Evolutionary conservation across 2,329 filamentous ascomycete genomes (phyloP).

Genomic region (Tothia fuscella): DNA sequence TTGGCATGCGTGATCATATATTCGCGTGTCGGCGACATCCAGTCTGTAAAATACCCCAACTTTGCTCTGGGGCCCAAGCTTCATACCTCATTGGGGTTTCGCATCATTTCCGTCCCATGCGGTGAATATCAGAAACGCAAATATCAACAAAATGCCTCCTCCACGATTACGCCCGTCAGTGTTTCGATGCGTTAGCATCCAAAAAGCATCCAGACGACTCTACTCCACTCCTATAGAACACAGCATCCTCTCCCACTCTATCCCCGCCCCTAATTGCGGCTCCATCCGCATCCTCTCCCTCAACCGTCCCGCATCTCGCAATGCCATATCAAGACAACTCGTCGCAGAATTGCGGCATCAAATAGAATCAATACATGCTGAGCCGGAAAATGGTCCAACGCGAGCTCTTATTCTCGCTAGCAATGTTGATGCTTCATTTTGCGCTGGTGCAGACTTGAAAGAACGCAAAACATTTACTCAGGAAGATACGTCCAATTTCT

Average conservation of each 20-base stretch:
- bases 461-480: constrained; percentile 62
- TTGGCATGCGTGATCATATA: no score
- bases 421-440: constrained; percentile 78
- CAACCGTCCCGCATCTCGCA: constrained; percentile 73
- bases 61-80: no score
- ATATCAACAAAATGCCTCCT: no score
- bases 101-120: no score
- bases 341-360: constrained; percentile 60
- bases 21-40: no score
- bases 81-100: no score
- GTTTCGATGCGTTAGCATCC: no score
- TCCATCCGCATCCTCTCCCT: constrained; percentile 81
- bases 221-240: no score
- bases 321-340: constrained; percentile 76
- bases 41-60: no score
- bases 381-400: constrained; percentile 48
- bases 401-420: constrained; percentile 75
- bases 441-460: constrained; percentile 88
- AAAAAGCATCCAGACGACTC: no score
- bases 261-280: constrained; percentile 68
- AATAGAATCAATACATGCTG: constrained; percentile 56
- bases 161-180: no score
- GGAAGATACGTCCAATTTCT: constrained; percentile 69
- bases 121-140: no score
- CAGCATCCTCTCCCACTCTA: background rate